Evolutionary conservation across 257 asterid species (phyloP).

Genomic region (Solanum clarkiae): DNA sequence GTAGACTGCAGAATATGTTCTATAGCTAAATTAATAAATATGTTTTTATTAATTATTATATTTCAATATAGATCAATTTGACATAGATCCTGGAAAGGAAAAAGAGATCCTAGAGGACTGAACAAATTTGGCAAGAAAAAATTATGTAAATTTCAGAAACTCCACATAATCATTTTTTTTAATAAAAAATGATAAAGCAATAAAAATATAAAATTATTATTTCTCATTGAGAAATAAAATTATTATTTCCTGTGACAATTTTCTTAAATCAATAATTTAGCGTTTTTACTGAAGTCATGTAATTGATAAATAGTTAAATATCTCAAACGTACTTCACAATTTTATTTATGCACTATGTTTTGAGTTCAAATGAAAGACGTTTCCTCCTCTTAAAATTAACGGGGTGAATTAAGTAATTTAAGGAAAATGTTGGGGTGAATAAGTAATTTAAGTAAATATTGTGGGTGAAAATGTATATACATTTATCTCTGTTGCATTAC

Average conservation of each 20-base stretch:
- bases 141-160: too few relatives aligned
- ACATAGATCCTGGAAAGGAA: too few relatives aligned
- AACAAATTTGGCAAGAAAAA: too few relatives aligned
- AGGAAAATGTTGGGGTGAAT: background rate
- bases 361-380: too few relatives aligned
- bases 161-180: background rate
- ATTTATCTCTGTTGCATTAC: background rate
- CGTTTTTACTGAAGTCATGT: background rate
- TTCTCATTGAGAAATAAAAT: background rate
- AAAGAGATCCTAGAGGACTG: too few relatives aligned
- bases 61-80: too few relatives aligned
- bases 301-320: background rate
- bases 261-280: background rate
- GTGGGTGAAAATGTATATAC: background rate
- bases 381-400: background rate
- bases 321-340: background rate
- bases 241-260: background rate
- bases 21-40: too few relatives aligned
- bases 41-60: too few relatives aligned
- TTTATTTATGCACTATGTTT: too few relatives aligned
- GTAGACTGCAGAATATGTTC: too few relatives aligned
- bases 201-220: background rate
- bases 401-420: background rate
- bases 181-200: background rate
- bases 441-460: background rate